Evolutionary conservation across 441 rosid species (phyloP).

Genomic region (Pelargonium myrrhifolium): DNA sequence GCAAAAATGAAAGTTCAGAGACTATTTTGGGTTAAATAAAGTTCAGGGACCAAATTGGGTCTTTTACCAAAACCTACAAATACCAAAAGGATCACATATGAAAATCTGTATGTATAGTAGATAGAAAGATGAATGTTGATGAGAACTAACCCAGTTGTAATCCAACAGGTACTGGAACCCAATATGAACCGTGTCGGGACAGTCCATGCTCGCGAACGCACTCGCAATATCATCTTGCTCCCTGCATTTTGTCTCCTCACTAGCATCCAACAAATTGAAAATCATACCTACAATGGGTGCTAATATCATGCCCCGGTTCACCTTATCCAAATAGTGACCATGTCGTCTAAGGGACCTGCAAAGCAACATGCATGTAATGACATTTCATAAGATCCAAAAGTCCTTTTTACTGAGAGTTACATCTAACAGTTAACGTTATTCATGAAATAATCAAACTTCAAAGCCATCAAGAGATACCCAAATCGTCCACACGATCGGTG

Average conservation of each 20-base stretch:
- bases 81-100: no score
- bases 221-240: slow-evolving; percentile 57
- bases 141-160: slow-evolving; percentile 70
- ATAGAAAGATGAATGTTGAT: slow-evolving; percentile 2
- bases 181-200: slow-evolving; percentile 57
- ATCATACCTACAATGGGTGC: slow-evolving; percentile 88
- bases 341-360: slow-evolving; percentile 75
- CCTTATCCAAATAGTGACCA: slow-evolving; percentile 66
- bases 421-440: background rate
- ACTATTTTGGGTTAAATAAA: no score
- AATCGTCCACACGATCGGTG: no score
- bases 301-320: slow-evolving; percentile 70
- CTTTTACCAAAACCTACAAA: no score
- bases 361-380: slow-evolving; percentile 7
- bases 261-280: slow-evolving; percentile 77
- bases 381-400: background rate
- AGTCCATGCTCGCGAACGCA: slow-evolving; percentile 81
- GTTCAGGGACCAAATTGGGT: no score
- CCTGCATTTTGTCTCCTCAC: slow-evolving; percentile 31
- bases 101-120: background rate
- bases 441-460: background rate
- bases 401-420: background rate
- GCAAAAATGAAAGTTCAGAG: no score
- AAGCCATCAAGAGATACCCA: no score
- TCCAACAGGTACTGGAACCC: slow-evolving; percentile 84